Evolutionary conservation across 352 stramenopile species (phyloP), one percentile per base, ranked within the genome.

Genomic region (Phytophthora vignae): DNA sequence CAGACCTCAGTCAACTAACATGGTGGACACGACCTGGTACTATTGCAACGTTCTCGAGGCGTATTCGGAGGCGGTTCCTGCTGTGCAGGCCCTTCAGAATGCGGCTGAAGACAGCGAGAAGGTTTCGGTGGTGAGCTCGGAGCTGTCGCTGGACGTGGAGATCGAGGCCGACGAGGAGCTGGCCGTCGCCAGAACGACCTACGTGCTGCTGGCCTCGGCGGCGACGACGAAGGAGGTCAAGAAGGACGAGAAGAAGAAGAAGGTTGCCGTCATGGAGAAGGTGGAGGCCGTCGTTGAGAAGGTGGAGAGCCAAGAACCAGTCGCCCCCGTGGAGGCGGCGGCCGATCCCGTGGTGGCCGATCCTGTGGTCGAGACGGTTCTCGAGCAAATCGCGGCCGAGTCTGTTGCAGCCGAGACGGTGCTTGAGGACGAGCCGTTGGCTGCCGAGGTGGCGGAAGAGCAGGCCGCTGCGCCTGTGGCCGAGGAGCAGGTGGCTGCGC

Each of bases 11-110:
- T 27, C n/a, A 7, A 54, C 25, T 15, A 78, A 64, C 44, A 78
- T 76, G 71, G 69, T 55, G 17, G 40, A 42, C 15, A 33, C 52
- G 25, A 46, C 25, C 38, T 78, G 71, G 71, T 78, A 76, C 33
- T 78, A 78, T 55, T 73, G 67, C 71, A 76, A 72, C 50, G n/a
- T 73, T 17, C 27, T 58, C 14, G 54, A 63, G 12, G 46, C 55
- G 21, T 38, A 71, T 42, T 73, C 42, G 2, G 31, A 19, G 15
- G 50, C 54, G 4, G 67, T 65, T 3, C 59, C 64, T 22, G 53
- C 66, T 8, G 61, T 69, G 14, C 71, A 78, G 65, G 17, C 8
- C 5, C 36, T 22, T 52, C 71, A 67, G 55, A 76, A 63, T 60
- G 61, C 44, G 15, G 42, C 7, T 44, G 12, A 62, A 29, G 25